phyloP scores from a whole-genome alignment of 331 rosid genomes.

The Arachis monticola region DNA sequence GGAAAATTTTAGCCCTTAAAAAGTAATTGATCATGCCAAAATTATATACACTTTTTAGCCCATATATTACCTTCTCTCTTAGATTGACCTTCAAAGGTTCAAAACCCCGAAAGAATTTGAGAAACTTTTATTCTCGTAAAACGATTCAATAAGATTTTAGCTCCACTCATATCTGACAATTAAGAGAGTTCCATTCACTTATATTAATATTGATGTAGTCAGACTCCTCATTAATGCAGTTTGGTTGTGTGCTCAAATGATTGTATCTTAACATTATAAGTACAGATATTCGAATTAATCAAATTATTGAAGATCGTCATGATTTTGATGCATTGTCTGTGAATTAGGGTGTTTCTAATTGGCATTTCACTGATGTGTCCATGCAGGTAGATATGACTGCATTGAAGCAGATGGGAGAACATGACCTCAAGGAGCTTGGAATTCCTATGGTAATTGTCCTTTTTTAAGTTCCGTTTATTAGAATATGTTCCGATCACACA shows the following conservation, averaged over 20 bases:
- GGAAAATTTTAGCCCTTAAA: neutral
- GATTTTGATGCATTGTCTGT: conserved; percentile 9
- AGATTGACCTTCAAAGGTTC: conserved; percentile 26
- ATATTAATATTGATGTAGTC: neutral
- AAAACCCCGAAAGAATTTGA: neutral
- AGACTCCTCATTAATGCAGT: neutral
- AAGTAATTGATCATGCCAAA: neutral
- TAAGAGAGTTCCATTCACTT: neutral
- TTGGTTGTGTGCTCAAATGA: conserved; percentile 9
- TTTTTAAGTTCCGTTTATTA: conserved; percentile 6
- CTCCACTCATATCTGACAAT: neutral
- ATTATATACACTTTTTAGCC: neutral
- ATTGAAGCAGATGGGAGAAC: conserved; percentile 94
- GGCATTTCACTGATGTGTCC: conserved; percentile 34
- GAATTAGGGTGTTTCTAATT: conserved; percentile 26
- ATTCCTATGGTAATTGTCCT: conserved; percentile 85
- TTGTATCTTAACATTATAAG: neutral
- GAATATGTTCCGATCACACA: conserved; percentile 25
- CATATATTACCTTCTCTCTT: conserved; percentile 11
- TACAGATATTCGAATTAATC: neutral
- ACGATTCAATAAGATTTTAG: conserved; percentile 13
- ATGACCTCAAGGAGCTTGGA: conserved; percentile 95
- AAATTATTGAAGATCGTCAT: neutral
- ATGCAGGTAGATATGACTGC: conserved; percentile 91
- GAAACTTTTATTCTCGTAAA: neutral